Base-by-base conservation (phyloP, 441 rosid genomes). In the Pelargonium citronellum region DNA sequence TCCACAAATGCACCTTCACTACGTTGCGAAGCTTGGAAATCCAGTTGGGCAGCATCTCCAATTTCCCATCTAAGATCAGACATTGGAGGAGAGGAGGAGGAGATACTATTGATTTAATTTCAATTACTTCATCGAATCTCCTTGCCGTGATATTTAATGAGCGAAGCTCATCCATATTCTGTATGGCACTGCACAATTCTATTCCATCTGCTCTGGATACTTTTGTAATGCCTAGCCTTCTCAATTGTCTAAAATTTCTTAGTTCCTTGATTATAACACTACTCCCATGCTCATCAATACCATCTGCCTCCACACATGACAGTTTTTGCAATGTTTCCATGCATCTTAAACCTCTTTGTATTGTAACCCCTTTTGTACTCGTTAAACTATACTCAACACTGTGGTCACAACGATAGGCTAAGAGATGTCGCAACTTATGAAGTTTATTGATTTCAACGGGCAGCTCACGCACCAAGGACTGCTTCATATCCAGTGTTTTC, bases 401-500 rank as follows among this genome's bases (percentile, higher is more conserved):
- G 1, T 46, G 13, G 11, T 46, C 11, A 2, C 10, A 27, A 5
- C 16, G 30, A 34, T 22, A 63, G 47, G 41, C 70, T 15, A 67
- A 11, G 22, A 67, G 41, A 24, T 46, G 49, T 20, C 58, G 17
- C 41, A 67, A 20, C 61, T 46, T 67, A 20, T 3, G 34, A 0
- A 67, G 34, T 7, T 16, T 67, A 1, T 22, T 67, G 16, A 67
- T 46, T 44, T 68, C 46, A 10, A 20, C 12, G 2, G 72, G 72
- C 8, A 68, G 46, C 20, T 68, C 69, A 0, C 2, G 22, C 3
- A 64, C 58, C 37, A 46, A 44, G 27, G 72, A 61, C 19, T 30
- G 34, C 5, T 51, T 68, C 10, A 73, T 37, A 63, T 73, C 72
- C 68, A 63, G 43, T 37, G 68, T 51, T 58, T 64, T 46, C 16